Base-by-base conservation (phyloP, 164 flowering plant genomes). In the Umbellularia californica region DNA sequence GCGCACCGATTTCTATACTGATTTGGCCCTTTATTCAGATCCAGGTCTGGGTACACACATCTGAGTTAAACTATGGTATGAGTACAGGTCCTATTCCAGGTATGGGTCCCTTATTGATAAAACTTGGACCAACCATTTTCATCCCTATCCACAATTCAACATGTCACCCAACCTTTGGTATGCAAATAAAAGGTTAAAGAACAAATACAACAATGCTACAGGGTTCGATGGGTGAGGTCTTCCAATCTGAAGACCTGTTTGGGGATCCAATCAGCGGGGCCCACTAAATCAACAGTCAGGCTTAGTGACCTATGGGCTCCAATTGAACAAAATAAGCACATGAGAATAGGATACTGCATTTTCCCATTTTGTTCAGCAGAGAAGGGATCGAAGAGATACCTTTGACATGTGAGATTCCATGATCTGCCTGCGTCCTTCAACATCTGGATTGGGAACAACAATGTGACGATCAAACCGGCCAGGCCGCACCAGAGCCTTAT, bases 371-470 rank as follows among this genome's bases (percentile, higher is more conserved):
- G 13, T 64, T 64, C 67, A 30, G 52, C 14, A 2, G n/a, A 15
- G 22, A 30, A 35, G 62, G 14, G 50, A 23, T 13, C 2, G 60
- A 55, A 5, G 2, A 41, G 58, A 10, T 88, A 95, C 99, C 95
- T 89, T 95, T 58, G 93, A 80, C 97, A 94, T 93, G 80, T 95
- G 98, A 41, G 87, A 73, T 79, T 95, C 97, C 89, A 95, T 72
- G 68, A 95, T 95, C 87, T 95, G 98, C 80, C 92, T 83, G 75
- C 99, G 82, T 50, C 99, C 99, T 82, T 92, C 95, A 50, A 95
- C 97, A 81, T 95, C 98, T 50, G 99, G 99, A 84, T 94, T 92
- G 17, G 99, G 98, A 33, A 95, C 98, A 81, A 91, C 95, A 74
- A 95, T 85, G 76, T 91, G 87, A 14, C 97, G 95, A 73, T 95